Evolutionary conservation across 176 grass and related monocot species (phyloP).

Genomic region (sorghum (Sorghum bicolor)): Sorghum_bicolor_NCBIv3 NC_012872.2:1547001-1547500

Average conservation of each 20-base stretch:
- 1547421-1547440: constrained; percentile 58
- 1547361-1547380: neutral
- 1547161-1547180: constrained; percentile 76
- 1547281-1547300: constrained; percentile 78
- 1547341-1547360: constrained; percentile 1
- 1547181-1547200: constrained; percentile 95
- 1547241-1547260: constrained; percentile 96
- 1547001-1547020: no score
- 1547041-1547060: neutral
- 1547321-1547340: constrained; percentile 65
- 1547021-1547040: neutral
- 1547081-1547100: neutral
- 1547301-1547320: constrained; percentile 88
- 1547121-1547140: constrained; percentile 87
- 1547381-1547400: neutral
- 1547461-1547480: constrained; percentile 93
- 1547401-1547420: neutral
- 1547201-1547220: constrained; percentile 79
- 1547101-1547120: constrained; percentile 17
- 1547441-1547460: constrained; percentile 90
- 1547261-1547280: constrained; percentile 71
- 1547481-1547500: constrained; percentile 87
- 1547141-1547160: constrained; percentile 77
- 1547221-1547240: constrained; percentile 81
- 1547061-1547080: neutral